A percentile compares a stretch with the other conserved stretches of the same genome.
phyloP scores from a whole-genome alignment of 768 basidiomycete genomes.

The Lentinula aciculospora region DNA sequence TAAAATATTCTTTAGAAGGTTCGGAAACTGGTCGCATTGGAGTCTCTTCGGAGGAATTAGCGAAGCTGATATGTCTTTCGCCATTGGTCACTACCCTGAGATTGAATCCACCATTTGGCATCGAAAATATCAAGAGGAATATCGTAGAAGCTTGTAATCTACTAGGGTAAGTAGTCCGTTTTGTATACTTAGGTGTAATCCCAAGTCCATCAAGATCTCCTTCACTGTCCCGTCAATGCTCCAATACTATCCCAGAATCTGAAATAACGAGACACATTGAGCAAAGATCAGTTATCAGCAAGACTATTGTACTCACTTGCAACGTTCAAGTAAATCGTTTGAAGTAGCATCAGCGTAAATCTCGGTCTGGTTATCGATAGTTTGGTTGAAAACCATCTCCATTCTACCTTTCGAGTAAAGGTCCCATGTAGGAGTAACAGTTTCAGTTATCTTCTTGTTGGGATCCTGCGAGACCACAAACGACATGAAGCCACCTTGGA shows the following conservation, averaged over 20 bases:
- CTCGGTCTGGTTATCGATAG: conserved; percentile 6
- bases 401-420: conserved; percentile 2
- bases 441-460: conserved; percentile 12
- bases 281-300: not conserved
- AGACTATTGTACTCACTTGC: conserved; percentile 11
- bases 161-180: conserved; percentile 1
- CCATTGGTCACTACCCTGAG: conserved; percentile 54
- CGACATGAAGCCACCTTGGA: conserved; percentile 16
- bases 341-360: conserved; percentile 14
- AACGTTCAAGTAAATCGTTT: conserved; percentile 14
- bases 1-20: not conserved
- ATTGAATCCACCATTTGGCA: conserved; percentile 47
- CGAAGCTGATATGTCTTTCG: conserved; percentile 56
- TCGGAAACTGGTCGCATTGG: not conserved
- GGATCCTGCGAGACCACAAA: conserved; percentile 16
- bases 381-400: conserved; percentile 27
- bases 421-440: conserved; percentile 16
- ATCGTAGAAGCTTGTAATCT: conserved; percentile 55
- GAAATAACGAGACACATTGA: not conserved
- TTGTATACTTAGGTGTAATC: too few relatives aligned
- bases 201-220: not conserved
- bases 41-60: not conserved
- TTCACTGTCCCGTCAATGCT: not conserved
- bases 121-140: conserved; percentile 50
- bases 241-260: conserved; percentile 11